Base-by-base conservation (phyloP, 73 alveolate species). In the Paraurostyla sp. region DNA sequence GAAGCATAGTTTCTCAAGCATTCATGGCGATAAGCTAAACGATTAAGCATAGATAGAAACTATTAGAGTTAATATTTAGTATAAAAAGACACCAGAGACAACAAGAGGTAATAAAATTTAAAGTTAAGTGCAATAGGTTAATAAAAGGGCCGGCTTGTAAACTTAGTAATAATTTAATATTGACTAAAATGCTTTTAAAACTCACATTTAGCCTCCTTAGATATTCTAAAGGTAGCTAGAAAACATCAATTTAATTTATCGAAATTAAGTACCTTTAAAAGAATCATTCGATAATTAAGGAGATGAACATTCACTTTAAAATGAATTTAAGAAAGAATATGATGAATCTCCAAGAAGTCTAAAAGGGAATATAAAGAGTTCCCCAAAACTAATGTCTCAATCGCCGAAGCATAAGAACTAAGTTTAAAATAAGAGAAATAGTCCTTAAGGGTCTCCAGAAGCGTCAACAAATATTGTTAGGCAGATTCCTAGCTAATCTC, bases 161-260 rank as follows among this genome's bases (percentile, higher is more conserved):
- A 58, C 58, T 58, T 58, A 0, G 41, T 36, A 16, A 65, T 38
- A 65, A 42, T 38, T 65, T 9, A 23, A 2, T 4, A 38, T 36
- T 16, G 2, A 1, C 32, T 65, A 16, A 58, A 65, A 6, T n/a
- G n/a, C n/a, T n/a, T n/a, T n/a, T n/a, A n/a, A n/a, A n/a, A n/a
- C n/a, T n/a, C n/a, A n/a, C n/a, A n/a, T n/a, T n/a, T 65, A 56
- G 13, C 82, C 82, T 1, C 1, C 82, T 22, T 40, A 36, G 41
- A 65, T 65, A 30, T n/a, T 65, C 1, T 36, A 65, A 4, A 65
- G 41, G 13, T 65, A 65, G 41, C 82, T 65, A 38, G 82, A 40
- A 38, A 65, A 65, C 58, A 65, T 65, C 7, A 65, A 40, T 38
- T 36, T 56, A 40, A 65, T 65, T 4, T 65, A 65, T 22, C 6